phyloP scores from a whole-genome alignment of 768 basidiomycete species.

The Mycena vitilis region DNA sequence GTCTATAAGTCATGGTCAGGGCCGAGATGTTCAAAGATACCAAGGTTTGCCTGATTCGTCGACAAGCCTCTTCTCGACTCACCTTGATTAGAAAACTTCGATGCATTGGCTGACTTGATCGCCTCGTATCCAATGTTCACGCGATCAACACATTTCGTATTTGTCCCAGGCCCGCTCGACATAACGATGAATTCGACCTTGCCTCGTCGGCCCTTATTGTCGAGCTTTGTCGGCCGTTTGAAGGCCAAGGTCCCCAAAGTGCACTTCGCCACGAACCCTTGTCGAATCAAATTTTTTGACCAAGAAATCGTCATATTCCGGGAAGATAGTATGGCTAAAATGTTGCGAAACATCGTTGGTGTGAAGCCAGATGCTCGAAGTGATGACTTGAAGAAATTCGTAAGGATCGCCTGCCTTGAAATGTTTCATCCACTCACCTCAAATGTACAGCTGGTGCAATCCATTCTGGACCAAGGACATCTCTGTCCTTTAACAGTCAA shows the following conservation, averaged over 20 bases:
- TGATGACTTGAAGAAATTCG: slow-evolving; percentile 89
- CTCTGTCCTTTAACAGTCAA: slow-evolving; percentile 87
- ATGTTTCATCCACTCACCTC: slow-evolving; percentile 11
- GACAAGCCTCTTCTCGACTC: slow-evolving; percentile 5
- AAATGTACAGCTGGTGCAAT: slow-evolving; percentile 85
- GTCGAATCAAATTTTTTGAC: slow-evolving; percentile 93
- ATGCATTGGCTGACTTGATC: slow-evolving; percentile 87
- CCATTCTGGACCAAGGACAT: slow-evolving; percentile 95
- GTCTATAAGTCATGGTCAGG: slow-evolving; percentile 83
- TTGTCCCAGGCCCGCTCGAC: slow-evolving; percentile 95
- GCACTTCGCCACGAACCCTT: slow-evolving; percentile 91
- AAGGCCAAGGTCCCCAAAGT: slow-evolving; percentile 80
- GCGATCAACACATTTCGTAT: slow-evolving; percentile 86
- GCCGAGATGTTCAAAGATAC: slow-evolving; percentile 83
- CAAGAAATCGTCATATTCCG: slow-evolving; percentile 96
- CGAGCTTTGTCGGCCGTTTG: slow-evolving; percentile 77
- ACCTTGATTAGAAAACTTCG: slow-evolving; percentile 75
- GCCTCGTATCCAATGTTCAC: slow-evolving; percentile 82
- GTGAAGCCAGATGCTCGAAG: slow-evolving; percentile 85
- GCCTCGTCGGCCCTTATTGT: slow-evolving; percentile 85
- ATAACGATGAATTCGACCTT: slow-evolving; percentile 83
- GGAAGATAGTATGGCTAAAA: slow-evolving; percentile 92
- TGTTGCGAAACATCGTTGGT: slow-evolving; percentile 92
- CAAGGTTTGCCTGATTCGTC: slow-evolving; percentile 65
- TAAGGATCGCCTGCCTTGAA: slow-evolving; percentile 51